A percentile compares a stretch with the other conserved stretches of the same genome.
phyloP scores from a whole-genome alignment of 2,329 filamentous ascomycete species.

The Fusarium globosum region DNA sequence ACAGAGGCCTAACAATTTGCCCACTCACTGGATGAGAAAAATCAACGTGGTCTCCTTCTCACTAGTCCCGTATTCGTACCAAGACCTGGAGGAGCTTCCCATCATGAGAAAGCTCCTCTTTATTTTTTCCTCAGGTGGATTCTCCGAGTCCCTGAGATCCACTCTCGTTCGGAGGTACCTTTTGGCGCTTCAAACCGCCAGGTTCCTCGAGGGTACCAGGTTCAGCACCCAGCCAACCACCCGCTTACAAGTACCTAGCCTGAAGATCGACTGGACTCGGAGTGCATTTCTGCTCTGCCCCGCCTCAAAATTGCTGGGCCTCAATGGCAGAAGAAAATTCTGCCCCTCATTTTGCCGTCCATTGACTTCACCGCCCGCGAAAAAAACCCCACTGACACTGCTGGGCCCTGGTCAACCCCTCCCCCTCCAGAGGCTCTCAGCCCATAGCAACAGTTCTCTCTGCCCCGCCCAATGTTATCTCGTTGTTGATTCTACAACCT shows the following conservation, averaged over 20 bases:
- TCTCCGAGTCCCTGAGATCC: conserved; percentile 32
- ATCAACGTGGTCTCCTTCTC: conserved; percentile 39
- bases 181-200: conserved; percentile 11
- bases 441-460: conserved; percentile 19
- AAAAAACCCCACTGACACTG: conserved; percentile 21
- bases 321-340: conserved; percentile 44
- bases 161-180: conserved; percentile 28
- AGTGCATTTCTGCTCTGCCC: conserved; percentile 22
- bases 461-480: conserved; percentile 43
- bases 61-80: conserved; percentile 38
- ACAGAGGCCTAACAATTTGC: background rate
- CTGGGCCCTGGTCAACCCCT: conserved; percentile 24
- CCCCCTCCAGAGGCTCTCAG: conserved; percentile 30
- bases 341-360: conserved; percentile 45
- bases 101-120: conserved; percentile 35
- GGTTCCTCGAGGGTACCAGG: conserved; percentile 7
- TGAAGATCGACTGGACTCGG: conserved; percentile 8
- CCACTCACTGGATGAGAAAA: conserved; percentile 42
- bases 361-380: conserved; percentile 41
- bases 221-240: conserved; percentile 14
- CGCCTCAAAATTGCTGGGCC: conserved; percentile 28
- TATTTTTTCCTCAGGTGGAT: conserved; percentile 24
- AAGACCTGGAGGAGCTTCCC: conserved; percentile 28
- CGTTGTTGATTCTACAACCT: conserved; percentile 25
- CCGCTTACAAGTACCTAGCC: conserved; percentile 25